phyloP scores from a whole-genome alignment of 805 yeast genomes.

The Yamadazyma ubonensis region DNA sequence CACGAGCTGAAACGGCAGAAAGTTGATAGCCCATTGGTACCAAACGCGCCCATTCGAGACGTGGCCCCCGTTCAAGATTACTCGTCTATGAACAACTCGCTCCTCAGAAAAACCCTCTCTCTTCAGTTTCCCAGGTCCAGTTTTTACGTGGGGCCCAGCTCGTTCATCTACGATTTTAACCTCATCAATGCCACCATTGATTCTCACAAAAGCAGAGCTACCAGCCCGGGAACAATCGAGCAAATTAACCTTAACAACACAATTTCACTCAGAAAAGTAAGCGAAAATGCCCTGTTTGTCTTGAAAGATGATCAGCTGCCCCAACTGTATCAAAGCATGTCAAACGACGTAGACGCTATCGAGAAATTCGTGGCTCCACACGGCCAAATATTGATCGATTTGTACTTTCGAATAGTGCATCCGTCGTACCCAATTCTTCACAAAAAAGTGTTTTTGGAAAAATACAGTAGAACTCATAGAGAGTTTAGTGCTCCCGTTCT shows the following conservation, averaged over 20 bases:
- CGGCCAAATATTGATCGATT: conserved; percentile 75
- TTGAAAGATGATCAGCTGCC: conserved; percentile 79
- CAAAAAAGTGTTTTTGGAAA: conserved; percentile 87
- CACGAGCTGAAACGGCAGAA: conserved; percentile 20
- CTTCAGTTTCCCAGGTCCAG: conserved; percentile 88
- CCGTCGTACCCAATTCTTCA: conserved; percentile 91
- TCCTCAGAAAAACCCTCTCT: conserved; percentile 67
- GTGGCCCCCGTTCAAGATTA: conserved; percentile 67
- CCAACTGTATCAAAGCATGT: conserved; percentile 64
- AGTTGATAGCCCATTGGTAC: conserved; percentile 18
- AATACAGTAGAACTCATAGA: conserved; percentile 84
- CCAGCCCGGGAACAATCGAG: conserved; percentile 52
- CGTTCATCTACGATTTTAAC: conserved; percentile 68
- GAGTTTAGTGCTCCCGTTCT: conserved; percentile 88
- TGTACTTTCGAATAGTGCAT: conserved; percentile 82
- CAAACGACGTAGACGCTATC: conserved; percentile 76
- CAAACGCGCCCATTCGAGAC: conserved; percentile 48
- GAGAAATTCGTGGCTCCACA: conserved; percentile 89
- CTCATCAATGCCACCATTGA: conserved; percentile 60
- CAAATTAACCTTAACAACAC: conserved; percentile 73
- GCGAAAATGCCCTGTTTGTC: conserved; percentile 71
- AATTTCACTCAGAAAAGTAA: conserved; percentile 74
- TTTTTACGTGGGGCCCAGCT: conserved; percentile 84
- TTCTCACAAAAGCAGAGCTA: conserved; percentile 20
- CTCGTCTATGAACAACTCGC: conserved; percentile 58